Evolutionary conservation across 768 basidiomycete genomes (phyloP).

Genomic region (Lactarius sp.): DNA sequence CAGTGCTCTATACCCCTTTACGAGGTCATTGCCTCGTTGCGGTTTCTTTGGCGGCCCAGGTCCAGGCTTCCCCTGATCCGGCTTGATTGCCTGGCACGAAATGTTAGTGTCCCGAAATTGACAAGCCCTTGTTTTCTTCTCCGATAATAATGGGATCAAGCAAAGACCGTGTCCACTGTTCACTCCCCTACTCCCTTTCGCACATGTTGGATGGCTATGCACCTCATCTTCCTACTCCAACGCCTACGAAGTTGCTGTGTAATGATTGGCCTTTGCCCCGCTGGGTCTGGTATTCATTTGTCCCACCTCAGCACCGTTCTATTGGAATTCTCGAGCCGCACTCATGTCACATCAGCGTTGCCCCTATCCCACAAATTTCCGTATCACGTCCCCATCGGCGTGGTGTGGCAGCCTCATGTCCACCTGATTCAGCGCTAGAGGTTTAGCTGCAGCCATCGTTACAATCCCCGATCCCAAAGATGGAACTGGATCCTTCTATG

Average conservation of each 20-base stretch:
- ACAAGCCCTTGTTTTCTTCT: slow-evolving; percentile 3
- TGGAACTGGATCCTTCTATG: slow-evolving; percentile 7
- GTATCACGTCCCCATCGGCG: slow-evolving; percentile 22
- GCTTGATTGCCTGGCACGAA: slow-evolving; percentile 6
- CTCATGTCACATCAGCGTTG: slow-evolving; percentile 16
- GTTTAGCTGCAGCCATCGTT: background rate
- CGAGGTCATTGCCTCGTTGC: slow-evolving; percentile 14
- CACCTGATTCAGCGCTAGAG: slow-evolving; percentile 18
- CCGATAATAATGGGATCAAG: slow-evolving; percentile 18
- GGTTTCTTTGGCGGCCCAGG: background rate
- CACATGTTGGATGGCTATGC: background rate
- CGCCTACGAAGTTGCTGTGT: background rate
- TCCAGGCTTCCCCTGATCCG: slow-evolving; percentile 15
- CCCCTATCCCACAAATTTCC: slow-evolving; percentile 23
- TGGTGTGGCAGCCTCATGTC: slow-evolving; percentile 24
- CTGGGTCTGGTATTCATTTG: background rate
- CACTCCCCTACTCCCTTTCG: background rate
- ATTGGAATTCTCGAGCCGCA: slow-evolving; percentile 12
- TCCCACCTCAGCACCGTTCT: slow-evolving; percentile 8
- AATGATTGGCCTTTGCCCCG: background rate
- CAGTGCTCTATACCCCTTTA: background rate
- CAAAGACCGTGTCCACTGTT: background rate
- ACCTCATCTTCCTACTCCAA: background rate
- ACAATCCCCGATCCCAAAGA: background rate
- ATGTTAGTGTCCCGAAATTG: slow-evolving; percentile 4